Conservation (phyloP, 1,284 basidiomycete species). For the Grifola frondosa region DNA sequence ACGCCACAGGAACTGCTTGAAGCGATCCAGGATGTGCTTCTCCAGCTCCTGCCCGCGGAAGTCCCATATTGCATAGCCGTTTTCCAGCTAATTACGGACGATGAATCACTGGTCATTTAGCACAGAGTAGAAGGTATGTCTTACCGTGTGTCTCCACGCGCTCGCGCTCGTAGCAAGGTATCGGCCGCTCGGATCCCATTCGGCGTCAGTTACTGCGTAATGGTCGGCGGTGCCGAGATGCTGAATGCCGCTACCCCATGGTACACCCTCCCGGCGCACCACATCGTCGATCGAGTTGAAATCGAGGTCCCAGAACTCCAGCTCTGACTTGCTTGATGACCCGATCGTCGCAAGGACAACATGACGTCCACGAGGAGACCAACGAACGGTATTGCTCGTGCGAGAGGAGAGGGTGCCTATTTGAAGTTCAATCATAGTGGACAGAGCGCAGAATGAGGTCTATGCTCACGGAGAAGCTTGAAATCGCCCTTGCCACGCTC, state of each 20-base stretch:
- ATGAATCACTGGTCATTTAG: not conserved
- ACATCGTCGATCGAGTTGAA: conserved; percentile 80
- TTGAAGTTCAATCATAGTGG: not conserved
- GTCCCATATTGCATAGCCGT: conserved; percentile 97
- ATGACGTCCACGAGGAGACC: conserved; percentile 97
- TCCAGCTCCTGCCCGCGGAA: conserved; percentile 93
- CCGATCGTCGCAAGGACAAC: conserved; percentile 96
- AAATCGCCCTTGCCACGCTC: conserved; percentile 96
- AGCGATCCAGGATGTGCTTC: conserved; percentile 89
- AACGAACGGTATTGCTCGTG: conserved; percentile 93
- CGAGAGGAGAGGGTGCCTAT: conserved; percentile 80
- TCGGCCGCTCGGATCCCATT: conserved; percentile 98
- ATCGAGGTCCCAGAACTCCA: conserved; percentile 99
- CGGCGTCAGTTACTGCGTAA: conserved; percentile 96
- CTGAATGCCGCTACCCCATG: conserved; percentile 86
- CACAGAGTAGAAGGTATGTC: conserved; percentile 25
- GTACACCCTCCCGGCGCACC: conserved; percentile 50
- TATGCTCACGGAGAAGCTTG: conserved; percentile 79
- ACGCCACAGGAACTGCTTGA: conserved; percentile 99
- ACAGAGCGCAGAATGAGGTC: no score
- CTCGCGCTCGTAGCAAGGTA: conserved; percentile 94
- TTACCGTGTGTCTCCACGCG: conserved; percentile 91
- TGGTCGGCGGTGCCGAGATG: conserved; percentile 90
- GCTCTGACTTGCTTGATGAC: conserved; percentile 92
- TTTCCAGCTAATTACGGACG: conserved; percentile 73